A percentile compares a stretch with the other conserved stretches of the same genome.
phyloP scores from a whole-genome alignment of 2,329 filamentous ascomycete species.

The Aureobasidium uvarum region DNA sequence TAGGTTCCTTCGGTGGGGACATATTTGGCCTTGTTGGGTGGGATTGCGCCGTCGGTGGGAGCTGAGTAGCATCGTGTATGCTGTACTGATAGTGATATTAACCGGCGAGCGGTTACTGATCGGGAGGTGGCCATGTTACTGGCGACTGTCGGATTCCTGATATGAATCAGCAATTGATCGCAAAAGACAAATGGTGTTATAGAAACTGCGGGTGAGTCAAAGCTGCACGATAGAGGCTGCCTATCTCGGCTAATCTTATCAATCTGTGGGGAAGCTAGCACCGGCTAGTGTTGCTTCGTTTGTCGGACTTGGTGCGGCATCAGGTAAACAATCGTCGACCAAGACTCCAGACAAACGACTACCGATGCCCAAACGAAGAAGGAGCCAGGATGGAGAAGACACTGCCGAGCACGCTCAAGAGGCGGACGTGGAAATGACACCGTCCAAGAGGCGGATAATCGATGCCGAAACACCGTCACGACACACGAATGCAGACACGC shows the following conservation, averaged over 20 bases:
- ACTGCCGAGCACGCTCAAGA: slow-evolving; percentile 2
- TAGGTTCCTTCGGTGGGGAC: slow-evolving; percentile 82
- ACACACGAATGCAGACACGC: slow-evolving; percentile 18
- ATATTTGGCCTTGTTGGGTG: slow-evolving; percentile 83
- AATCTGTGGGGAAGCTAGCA: background rate
- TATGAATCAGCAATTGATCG: background rate
- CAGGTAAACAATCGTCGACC: background rate
- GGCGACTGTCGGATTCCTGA: background rate
- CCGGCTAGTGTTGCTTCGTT: slow-evolving; percentile 7
- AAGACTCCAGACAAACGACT: background rate
- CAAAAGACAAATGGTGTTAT: background rate
- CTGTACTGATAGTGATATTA: slow-evolving; percentile 31
- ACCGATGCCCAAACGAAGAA: slow-evolving; percentile 27
- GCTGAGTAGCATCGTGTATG: slow-evolving; percentile 59
- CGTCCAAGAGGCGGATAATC: slow-evolving; percentile 14
- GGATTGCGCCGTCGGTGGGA: slow-evolving; percentile 60
- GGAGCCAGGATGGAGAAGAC: slow-evolving; percentile 11
- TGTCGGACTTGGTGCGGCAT: slow-evolving; percentile 2
- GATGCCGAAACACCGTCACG: slow-evolving; percentile 20
- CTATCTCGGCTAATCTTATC: slow-evolving; percentile 1
- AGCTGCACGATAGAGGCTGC: background rate
- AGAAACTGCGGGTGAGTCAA: slow-evolving; percentile 1
- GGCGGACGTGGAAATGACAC: background rate
- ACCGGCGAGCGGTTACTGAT: slow-evolving; percentile 30
- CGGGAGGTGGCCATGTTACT: slow-evolving; percentile 20